phyloP scores from a whole-genome alignment of 495 filamentous ascomycete genomes.

The Aspergillus conjunctus region DNA sequence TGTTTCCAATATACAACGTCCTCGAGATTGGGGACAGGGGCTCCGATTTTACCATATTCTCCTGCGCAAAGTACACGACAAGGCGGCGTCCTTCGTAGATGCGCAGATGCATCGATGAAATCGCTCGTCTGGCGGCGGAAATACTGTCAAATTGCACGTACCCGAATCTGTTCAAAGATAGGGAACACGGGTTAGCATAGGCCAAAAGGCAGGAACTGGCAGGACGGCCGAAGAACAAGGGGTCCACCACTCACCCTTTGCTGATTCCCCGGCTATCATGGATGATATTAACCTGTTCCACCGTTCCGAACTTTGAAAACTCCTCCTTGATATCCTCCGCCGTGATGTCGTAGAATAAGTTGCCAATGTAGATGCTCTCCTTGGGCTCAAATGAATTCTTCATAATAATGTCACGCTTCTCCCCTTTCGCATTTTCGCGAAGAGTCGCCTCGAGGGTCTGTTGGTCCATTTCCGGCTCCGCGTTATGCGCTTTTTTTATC shows the following conservation, averaged over 20 bases:
- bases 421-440: background rate
- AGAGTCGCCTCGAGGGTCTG: constrained; percentile 13
- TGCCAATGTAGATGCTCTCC: constrained; percentile 72
- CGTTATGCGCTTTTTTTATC: background rate
- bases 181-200: background rate
- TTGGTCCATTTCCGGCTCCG: constrained; percentile 4
- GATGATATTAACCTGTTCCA: constrained; percentile 58
- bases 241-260: constrained; percentile 69
- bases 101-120: constrained; percentile 64
- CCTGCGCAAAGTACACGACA: constrained; percentile 56
- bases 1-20: constrained; percentile 85
- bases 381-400: constrained; percentile 24
- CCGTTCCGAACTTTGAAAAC: constrained; percentile 65
- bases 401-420: background rate
- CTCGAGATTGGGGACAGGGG: constrained; percentile 48
- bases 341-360: constrained; percentile 83
- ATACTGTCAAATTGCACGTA: constrained; percentile 68
- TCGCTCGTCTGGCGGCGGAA: constrained; percentile 62
- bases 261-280: constrained; percentile 75
- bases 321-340: constrained; percentile 67
- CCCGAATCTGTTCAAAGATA: constrained; percentile 63
- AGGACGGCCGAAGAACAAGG: constrained; percentile 19
- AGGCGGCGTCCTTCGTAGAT: constrained; percentile 80
- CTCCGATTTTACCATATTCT: constrained; percentile 28
- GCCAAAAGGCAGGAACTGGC: constrained; percentile 3